phyloP scores from a whole-genome alignment of 2,329 filamentous ascomycete genomes.

The Diaporthe citriasiana region DNA sequence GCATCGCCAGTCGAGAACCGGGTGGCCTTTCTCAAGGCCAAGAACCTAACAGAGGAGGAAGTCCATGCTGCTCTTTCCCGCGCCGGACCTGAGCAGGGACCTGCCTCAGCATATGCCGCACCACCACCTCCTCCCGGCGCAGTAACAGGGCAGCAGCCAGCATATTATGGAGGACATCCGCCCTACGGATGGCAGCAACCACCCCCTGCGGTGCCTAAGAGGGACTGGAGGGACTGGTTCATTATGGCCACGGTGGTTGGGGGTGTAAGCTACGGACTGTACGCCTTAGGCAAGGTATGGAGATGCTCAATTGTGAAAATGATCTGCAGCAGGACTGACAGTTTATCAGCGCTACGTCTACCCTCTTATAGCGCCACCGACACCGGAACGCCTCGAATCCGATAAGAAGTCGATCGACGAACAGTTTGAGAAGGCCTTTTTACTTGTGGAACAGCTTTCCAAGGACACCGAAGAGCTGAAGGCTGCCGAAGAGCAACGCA shows the following conservation, averaged over 20 bases:
- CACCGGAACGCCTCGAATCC: conserved; percentile 91
- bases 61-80: conserved; percentile 87
- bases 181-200: conserved; percentile 70
- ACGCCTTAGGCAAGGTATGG: conserved; percentile 84
- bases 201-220: conserved; percentile 73
- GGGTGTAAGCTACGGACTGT: conserved; percentile 90
- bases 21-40: conserved; percentile 92
- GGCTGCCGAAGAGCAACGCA: conserved; percentile 85
- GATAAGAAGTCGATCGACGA: conserved; percentile 95
- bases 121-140: conserved; percentile 59
- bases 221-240: conserved; percentile 99
- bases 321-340: neutral
- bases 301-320: neutral
- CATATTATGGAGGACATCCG: conserved; percentile 61
- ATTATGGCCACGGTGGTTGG: conserved; percentile 98
- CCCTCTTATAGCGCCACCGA: conserved; percentile 92
- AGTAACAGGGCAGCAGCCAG: conserved; percentile 59
- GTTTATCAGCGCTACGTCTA: conserved; percentile 82
- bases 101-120: conserved; percentile 57
- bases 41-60: conserved; percentile 97
- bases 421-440: conserved; percentile 92
- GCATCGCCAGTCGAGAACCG: conserved; percentile 93
- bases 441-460: conserved; percentile 89
- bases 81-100: conserved; percentile 71
- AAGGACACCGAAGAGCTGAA: conserved; percentile 93